Evolutionary conservation across 1,284 basidiomycete species (phyloP).

Genomic region (Chalciporus sp.): DNA sequence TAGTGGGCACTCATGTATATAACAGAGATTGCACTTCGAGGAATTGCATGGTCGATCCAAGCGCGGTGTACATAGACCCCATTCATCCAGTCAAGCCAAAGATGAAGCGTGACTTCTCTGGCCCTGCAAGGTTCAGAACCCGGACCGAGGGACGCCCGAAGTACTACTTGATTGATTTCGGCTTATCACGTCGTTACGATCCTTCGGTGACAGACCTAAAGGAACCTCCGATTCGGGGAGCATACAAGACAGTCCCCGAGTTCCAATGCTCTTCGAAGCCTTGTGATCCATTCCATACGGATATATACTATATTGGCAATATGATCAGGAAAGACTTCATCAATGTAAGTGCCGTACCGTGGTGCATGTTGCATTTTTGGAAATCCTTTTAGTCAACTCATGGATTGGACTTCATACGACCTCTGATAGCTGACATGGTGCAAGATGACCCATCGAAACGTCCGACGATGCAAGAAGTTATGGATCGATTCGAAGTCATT

Average conservation of each 20-base stretch:
- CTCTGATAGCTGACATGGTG: slow-evolving; percentile 35
- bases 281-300: too few species aligned
- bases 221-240: slow-evolving; percentile 25
- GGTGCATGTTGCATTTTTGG: too few species aligned
- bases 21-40: slow-evolving; percentile 18
- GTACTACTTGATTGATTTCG: slow-evolving; percentile 46
- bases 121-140: slow-evolving; percentile 19
- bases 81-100: slow-evolving; percentile 26
- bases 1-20: too few species aligned
- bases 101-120: slow-evolving; percentile 23
- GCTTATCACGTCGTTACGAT: too few species aligned
- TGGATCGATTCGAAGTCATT: slow-evolving; percentile 1
- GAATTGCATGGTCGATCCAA: slow-evolving; percentile 43
- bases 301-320: too few species aligned
- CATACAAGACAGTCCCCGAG: slow-evolving; percentile 28
- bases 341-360: too few species aligned
- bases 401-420: slow-evolving; percentile 35
- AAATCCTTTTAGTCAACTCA: too few species aligned
- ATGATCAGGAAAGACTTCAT: too few species aligned
- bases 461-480: slow-evolving; percentile 36
- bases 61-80: slow-evolving; percentile 27
- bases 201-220: slow-evolving; percentile 27
- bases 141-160: slow-evolving; percentile 35
- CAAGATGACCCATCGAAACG: slow-evolving; percentile 31
- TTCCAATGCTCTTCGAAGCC: slow-evolving; percentile 15